Percentiles rank a stretch among this genome's conserved stretches.
phyloP scores from a whole-genome alignment of 1,139 yeast species.

The Tardiomyces blankii region DNA sequence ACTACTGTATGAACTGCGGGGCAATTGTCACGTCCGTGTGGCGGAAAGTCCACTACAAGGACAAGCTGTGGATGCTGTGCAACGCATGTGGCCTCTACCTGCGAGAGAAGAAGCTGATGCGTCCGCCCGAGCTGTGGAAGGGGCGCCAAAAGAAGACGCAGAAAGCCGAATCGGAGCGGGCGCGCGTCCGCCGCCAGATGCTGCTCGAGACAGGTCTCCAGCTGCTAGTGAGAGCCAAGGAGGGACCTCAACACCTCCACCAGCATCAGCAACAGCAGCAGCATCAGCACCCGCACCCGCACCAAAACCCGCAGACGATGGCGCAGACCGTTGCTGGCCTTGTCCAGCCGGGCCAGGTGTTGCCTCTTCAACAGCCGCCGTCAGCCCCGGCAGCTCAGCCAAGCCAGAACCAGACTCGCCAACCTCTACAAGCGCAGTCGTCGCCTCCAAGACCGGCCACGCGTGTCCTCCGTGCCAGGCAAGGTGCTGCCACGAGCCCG shows the following conservation, averaged over 20 bases:
- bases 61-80: slow-evolving; percentile 17
- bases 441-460: too few species aligned
- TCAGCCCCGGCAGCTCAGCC: too few species aligned
- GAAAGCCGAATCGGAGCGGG: background rate
- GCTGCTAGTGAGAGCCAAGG: background rate
- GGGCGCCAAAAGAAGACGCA: background rate
- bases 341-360: too few species aligned
- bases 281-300: too few species aligned
- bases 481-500: too few species aligned
- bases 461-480: too few species aligned
- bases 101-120: slow-evolving; percentile 20
- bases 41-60: slow-evolving; percentile 19
- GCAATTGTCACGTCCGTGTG: slow-evolving; percentile 25
- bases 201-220: slow-evolving; percentile 1
- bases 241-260: background rate
- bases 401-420: too few species aligned
- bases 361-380: too few species aligned
- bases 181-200: slow-evolving; percentile 1
- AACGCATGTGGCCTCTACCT: slow-evolving; percentile 30
- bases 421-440: too few species aligned
- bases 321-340: too few species aligned
- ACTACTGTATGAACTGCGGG: slow-evolving; percentile 30
- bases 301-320: too few species aligned
- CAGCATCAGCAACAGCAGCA: background rate
- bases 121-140: slow-evolving; percentile 26